These are phyloP conservation scores for Roridomyces roridus DNA, from an alignment of 768 basidiomycete species.

Conservation along the genomic window DNA sequence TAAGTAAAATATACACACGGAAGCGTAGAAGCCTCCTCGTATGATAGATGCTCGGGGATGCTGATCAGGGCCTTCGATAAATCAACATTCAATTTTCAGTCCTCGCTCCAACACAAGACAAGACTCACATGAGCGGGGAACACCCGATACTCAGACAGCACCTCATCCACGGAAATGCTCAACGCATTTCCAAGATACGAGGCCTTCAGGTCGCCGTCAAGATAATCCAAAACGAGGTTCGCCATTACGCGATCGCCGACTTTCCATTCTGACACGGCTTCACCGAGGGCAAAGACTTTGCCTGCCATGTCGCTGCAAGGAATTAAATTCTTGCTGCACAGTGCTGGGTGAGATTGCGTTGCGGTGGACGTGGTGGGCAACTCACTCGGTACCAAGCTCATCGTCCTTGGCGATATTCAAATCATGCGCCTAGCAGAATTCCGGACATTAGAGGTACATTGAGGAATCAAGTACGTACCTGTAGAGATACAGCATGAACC, in stretches of 20 bases:
- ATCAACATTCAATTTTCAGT: background rate
- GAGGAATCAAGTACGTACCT: slow-evolving; percentile 35
- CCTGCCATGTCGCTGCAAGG: slow-evolving; percentile 61
- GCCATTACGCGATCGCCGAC: slow-evolving; percentile 62
- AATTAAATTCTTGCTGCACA: slow-evolving; percentile 35
- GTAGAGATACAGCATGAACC: slow-evolving; percentile 61
- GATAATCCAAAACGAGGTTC: slow-evolving; percentile 56
- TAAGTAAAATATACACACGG: slow-evolving; percentile 44
- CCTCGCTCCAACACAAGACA: background rate
- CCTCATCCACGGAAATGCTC: slow-evolving; percentile 56
- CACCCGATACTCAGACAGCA: slow-evolving; percentile 59
- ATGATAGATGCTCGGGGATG: slow-evolving; percentile 64
- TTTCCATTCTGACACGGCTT: slow-evolving; percentile 53
- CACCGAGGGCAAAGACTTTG: slow-evolving; percentile 56
- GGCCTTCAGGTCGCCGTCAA: slow-evolving; percentile 46
- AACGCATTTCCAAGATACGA: slow-evolving; percentile 38
- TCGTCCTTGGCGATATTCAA: no score
- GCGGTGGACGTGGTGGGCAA: no score
- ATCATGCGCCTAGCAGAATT: no score
- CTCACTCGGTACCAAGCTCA: no score
- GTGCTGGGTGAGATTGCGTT: no score
- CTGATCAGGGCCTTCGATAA: slow-evolving; percentile 48
- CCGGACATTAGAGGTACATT: background rate
- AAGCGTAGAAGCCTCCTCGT: slow-evolving; percentile 69
- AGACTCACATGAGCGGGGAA: slow-evolving; percentile 48